Percentiles rank a stretch among this genome's conserved stretches.
These are phyloP conservation scores for Leccinum obscurum DNA, from an alignment of 768 basidiomycete genomes.

Conservation along the genomic window DNA sequence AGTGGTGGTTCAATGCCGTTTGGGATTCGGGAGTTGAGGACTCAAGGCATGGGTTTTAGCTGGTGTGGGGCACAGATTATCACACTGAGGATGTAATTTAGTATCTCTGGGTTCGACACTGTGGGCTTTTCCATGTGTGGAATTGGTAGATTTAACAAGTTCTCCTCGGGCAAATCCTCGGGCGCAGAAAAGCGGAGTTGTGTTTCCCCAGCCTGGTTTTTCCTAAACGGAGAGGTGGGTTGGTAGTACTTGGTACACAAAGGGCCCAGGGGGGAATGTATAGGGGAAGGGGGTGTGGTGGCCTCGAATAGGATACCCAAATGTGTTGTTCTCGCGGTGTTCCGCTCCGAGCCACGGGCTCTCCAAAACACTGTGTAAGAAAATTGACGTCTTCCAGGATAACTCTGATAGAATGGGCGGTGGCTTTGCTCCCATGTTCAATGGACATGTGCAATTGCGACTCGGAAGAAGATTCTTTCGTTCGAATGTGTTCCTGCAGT, in stretches of 20 bases:
- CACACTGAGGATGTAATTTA: no score
- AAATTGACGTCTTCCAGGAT: slow-evolving; percentile 32
- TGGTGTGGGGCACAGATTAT: no score
- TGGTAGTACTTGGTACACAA: no score
- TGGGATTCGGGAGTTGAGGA: no score
- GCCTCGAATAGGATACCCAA: slow-evolving; percentile 30
- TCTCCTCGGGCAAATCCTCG: slow-evolving; percentile 8
- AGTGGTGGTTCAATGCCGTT: no score
- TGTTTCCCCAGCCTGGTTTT: slow-evolving; percentile 1
- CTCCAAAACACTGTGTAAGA: slow-evolving; percentile 16
- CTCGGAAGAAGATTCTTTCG: slow-evolving; percentile 7
- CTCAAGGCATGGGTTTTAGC: no score
- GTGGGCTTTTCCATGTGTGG: no score
- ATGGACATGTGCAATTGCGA: slow-evolving; percentile 10
- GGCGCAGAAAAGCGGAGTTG: slow-evolving; percentile 7
- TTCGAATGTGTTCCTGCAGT: slow-evolving; percentile 13
- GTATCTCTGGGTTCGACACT: no score
- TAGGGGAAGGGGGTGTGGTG: slow-evolving; percentile 10
- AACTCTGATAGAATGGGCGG: background rate
- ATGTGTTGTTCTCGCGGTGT: slow-evolving; percentile 19
- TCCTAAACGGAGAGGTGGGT: slow-evolving; percentile 25
- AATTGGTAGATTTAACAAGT: slow-evolving; percentile 6
- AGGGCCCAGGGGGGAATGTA: no score
- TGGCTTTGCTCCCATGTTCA: slow-evolving; percentile 9
- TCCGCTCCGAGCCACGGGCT: background rate